A percentile compares a stretch with the other conserved stretches of the same genome.
Conservation (phyloP, 2,329 filamentous ascomycete genomes). For the Paraphoma chrysanthemicola region DNA sequence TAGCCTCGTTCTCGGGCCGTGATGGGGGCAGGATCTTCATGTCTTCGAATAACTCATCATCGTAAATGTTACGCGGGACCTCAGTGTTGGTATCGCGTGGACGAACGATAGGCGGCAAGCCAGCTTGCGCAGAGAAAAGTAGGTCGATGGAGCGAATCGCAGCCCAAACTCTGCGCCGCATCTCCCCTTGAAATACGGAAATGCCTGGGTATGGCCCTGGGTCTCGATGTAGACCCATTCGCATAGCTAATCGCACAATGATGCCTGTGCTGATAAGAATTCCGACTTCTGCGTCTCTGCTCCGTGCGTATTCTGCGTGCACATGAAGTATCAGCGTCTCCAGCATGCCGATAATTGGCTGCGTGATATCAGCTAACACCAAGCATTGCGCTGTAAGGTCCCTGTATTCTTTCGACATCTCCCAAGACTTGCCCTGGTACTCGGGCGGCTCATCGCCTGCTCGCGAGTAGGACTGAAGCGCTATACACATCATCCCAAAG, state of each 20-base stretch:
- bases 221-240: slow-evolving; percentile 82
- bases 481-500: slow-evolving; percentile 77
- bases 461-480: slow-evolving; percentile 79
- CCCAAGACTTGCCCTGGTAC: slow-evolving; percentile 70
- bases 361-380: slow-evolving; percentile 77
- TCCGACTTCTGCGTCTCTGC: slow-evolving; percentile 75
- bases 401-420: slow-evolving; percentile 64
- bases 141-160: slow-evolving; percentile 76
- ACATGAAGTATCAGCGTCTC: slow-evolving; percentile 79
- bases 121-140: slow-evolving; percentile 77
- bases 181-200: slow-evolving; percentile 78
- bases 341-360: slow-evolving; percentile 75
- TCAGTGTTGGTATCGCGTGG: slow-evolving; percentile 77
- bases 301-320: slow-evolving; percentile 75
- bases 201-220: slow-evolving; percentile 75
- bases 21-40: slow-evolving; percentile 72
- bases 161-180: slow-evolving; percentile 68
- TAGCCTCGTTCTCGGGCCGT: slow-evolving; percentile 72
- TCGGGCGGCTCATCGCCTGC: slow-evolving; percentile 81
- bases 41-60: slow-evolving; percentile 77
- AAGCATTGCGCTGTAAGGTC: slow-evolving; percentile 79
- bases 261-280: slow-evolving; percentile 67
- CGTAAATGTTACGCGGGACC: slow-evolving; percentile 78
- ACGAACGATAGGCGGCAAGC: slow-evolving; percentile 70
- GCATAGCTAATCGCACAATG: slow-evolving; percentile 68